These are phyloP conservation scores for Fonsecaea pugnacius DNA, from an alignment of 2,329 filamentous ascomycete genomes.

Conservation along the genomic window DNA sequence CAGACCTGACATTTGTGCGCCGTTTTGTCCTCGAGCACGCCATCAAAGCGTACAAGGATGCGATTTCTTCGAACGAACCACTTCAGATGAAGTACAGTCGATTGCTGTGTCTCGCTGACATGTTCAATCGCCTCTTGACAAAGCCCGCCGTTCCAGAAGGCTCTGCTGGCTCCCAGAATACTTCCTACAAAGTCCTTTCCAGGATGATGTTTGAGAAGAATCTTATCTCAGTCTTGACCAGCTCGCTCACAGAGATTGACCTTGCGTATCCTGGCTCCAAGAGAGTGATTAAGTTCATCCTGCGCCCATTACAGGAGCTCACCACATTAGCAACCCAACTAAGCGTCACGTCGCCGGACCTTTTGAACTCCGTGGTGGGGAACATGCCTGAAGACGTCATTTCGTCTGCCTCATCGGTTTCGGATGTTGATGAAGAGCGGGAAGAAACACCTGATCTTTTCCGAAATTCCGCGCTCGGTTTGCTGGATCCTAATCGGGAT, in stretches of 20 bases:
- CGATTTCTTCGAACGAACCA: conserved; percentile 75
- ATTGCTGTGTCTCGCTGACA: conserved; percentile 82
- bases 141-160: conserved; percentile 70
- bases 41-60: conserved; percentile 88
- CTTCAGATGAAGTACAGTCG: conserved; percentile 85
- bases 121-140: conserved; percentile 90
- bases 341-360: conserved; percentile 69
- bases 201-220: conserved; percentile 99
- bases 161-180: conserved; percentile 43
- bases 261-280: conserved; percentile 93
- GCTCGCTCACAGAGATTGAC: conserved; percentile 92
- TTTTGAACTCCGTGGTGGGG: conserved; percentile 68
- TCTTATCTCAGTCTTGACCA: conserved; percentile 83
- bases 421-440: conserved; percentile 81
- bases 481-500: conserved; percentile 83
- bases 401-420: conserved; percentile 82
- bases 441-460: conserved; percentile 97
- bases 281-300: conserved; percentile 92
- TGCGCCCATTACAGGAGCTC: conserved; percentile 83
- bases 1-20: conserved; percentile 86
- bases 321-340: conserved; percentile 85
- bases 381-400: conserved; percentile 85
- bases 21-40: conserved; percentile 94
- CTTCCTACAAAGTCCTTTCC: conserved; percentile 80
- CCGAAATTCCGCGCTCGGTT: conserved; percentile 91